These are phyloP conservation scores for Nakazawaea laoshanensis DNA, from an alignment of 805 yeast species.

Conservation along the genomic window DNA sequence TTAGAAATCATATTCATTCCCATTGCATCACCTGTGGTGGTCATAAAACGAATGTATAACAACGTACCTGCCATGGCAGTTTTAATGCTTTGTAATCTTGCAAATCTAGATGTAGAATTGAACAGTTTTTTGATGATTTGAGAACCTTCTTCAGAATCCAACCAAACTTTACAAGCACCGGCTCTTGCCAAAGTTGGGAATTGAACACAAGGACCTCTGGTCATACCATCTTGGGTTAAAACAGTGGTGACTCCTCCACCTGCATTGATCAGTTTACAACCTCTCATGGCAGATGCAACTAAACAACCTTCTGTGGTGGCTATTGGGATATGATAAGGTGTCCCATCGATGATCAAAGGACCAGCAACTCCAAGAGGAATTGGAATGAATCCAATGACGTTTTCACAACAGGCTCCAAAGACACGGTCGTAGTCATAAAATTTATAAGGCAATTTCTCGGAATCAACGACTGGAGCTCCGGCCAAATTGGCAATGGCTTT, in stretches of 20 bases:
- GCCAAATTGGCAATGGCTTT: slow-evolving; percentile 81
- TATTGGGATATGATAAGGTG: slow-evolving; percentile 89
- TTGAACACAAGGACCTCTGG: slow-evolving; percentile 96
- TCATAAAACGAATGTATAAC: slow-evolving; percentile 84
- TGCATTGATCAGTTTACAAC: slow-evolving; percentile 94
- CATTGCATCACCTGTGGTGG: slow-evolving; percentile 99
- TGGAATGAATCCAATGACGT: slow-evolving; percentile 95
- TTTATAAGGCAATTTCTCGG: slow-evolving; percentile 67
- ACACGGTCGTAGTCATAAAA: slow-evolving; percentile 92
- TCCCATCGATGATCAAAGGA: slow-evolving; percentile 86
- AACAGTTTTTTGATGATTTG: slow-evolving; percentile 75
- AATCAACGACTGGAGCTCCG: slow-evolving; percentile 69
- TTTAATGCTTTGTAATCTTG: slow-evolving; percentile 82
- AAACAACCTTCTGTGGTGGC: slow-evolving; percentile 99
- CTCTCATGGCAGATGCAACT: slow-evolving; percentile 98
- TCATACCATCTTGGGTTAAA: slow-evolving; percentile 94
- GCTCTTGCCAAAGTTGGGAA: slow-evolving; percentile 80
- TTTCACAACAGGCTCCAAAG: slow-evolving; percentile 98
- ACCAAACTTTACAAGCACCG: slow-evolving; percentile 92
- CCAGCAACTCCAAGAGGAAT: slow-evolving; percentile 98
- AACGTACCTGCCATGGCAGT: slow-evolving; percentile 93
- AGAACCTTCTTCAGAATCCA: slow-evolving; percentile 94
- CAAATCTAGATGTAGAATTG: slow-evolving; percentile 95
- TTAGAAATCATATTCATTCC: slow-evolving; percentile 99
- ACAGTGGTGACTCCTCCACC: slow-evolving; percentile 96